Base-by-base conservation (phyloP, 495 filamentous ascomycete genomes). In the Penicillium canariense region DNA sequence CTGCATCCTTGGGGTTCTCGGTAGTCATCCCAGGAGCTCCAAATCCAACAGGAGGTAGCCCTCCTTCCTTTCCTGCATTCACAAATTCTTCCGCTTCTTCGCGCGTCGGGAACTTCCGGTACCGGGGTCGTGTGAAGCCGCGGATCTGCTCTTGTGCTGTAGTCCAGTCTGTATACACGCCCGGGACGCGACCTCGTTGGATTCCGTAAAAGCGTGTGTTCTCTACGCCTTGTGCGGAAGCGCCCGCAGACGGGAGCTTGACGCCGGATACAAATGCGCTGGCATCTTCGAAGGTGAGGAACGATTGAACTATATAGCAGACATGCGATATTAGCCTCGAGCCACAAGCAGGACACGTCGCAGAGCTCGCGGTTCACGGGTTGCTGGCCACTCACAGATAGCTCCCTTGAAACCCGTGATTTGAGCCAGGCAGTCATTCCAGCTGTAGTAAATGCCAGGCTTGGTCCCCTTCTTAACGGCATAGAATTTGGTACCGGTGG, bases 101-200 rank as follows among this genome's bases (percentile, higher is more conserved):
- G 8, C 83, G 78, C 0, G 87, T 96, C 17, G 78, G 61, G 53
- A 97, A 98, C 48, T 81, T 87, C 69, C 87, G 88, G 64, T 88
- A 89, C 59, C 91, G 91, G 15, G 91, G 89, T 14, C 83, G 83
- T 53, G 84, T 85, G 66, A 83, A 87, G 5, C 89, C 90, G 5
- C 74, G 82, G 28, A 96, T 90, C 51, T 94, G 88, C 50, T 84
- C 76, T 56, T 89, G 81, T 3, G 87, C 90, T 22, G 79, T 79
- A n/a, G 77, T 66, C 92, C 92, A 98, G 50, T 92, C 84, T 5
- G 86, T 88, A 69, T 96, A 98, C 2, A 98, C 86, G 4, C 94
- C 93, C 0, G 92, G 89, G n/a, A 78, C 74, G 52, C 83, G 80
- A 38, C 94, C 94, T 52, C 82, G 79, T 36, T 86, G 90, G n/a